phyloP scores from a whole-genome alignment of 2,329 filamentous ascomycete genomes.

The Apiospora aurea region DNA sequence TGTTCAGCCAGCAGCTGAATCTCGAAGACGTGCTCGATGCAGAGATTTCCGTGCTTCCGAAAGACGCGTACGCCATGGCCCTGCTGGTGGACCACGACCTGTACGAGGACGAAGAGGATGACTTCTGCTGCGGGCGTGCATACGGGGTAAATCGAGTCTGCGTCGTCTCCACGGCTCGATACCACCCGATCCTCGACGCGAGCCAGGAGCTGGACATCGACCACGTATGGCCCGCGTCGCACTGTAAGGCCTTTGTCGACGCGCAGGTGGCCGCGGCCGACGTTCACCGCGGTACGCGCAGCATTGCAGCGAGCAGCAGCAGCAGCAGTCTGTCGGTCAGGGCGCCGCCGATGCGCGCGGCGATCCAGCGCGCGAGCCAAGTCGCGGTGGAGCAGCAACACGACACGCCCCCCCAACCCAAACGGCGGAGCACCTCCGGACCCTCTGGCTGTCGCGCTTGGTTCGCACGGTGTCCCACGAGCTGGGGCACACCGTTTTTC shows the following conservation, averaged over 20 bases:
- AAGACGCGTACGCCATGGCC: constrained; percentile 65
- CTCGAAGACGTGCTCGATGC: constrained; percentile 67
- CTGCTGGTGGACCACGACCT: constrained; percentile 68
- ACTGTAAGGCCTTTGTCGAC: constrained; percentile 62
- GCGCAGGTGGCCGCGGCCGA: constrained; percentile 40
- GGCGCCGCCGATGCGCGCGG: constrained; percentile 41
- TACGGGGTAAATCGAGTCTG: constrained; percentile 70
- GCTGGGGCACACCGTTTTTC: constrained; percentile 70
- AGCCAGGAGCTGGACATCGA: constrained; percentile 46
- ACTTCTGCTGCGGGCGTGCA: constrained; percentile 71
- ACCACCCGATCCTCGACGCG: constrained; percentile 59
- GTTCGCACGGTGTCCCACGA: constrained; percentile 69
- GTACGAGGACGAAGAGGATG: constrained; percentile 70
- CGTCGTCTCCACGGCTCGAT: constrained; percentile 68
- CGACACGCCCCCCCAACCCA: no score
- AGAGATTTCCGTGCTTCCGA: constrained; percentile 58
- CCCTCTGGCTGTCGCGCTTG: constrained; percentile 64
- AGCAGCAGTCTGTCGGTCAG: constrained; percentile 7
- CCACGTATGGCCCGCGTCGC: constrained; percentile 71
- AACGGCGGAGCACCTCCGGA: constrained; percentile 38
- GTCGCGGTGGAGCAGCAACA: constrained; percentile 30
- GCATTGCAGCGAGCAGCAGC: background rate
- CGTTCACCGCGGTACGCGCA: constrained; percentile 31
- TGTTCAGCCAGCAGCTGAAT: constrained; percentile 61
- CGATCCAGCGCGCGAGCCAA: constrained; percentile 40